Evolutionary conservation across 2,329 filamentous ascomycete genomes (phyloP).

Genomic region (Ascochyta rabiei): DNA sequence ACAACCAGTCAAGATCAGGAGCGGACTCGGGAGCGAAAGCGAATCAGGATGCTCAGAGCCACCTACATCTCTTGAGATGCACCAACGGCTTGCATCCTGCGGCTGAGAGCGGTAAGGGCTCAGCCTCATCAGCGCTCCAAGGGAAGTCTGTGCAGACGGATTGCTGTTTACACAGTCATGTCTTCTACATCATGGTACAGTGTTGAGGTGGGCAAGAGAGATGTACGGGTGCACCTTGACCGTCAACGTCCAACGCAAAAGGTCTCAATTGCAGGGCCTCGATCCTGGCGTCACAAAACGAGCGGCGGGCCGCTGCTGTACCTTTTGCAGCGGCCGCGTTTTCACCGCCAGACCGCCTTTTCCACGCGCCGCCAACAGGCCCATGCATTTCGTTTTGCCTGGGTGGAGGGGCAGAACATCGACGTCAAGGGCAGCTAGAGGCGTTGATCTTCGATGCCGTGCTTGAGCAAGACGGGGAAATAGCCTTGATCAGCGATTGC

Average conservation of each 20-base stretch:
- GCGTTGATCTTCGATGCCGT: constrained; percentile 23
- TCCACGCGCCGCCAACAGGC: constrained; percentile 31
- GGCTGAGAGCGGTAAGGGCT: constrained; percentile 4
- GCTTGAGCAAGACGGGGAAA: constrained; percentile 11
- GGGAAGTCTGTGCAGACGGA: not conserved
- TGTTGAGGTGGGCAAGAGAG: not conserved
- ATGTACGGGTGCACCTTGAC: not conserved
- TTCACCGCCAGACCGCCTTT: constrained; percentile 47
- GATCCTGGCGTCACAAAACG: constrained; percentile 31
- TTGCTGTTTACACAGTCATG: not conserved
- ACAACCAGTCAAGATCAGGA: constrained; percentile 33
- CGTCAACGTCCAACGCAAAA: constrained; percentile 7
- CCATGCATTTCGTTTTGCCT: constrained; percentile 39
- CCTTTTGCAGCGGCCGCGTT: constrained; percentile 36
- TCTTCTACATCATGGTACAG: not conserved
- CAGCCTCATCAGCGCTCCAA: constrained; percentile 11
- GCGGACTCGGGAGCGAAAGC: constrained; percentile 19
- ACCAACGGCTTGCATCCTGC: constrained; percentile 31
- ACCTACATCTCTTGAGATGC: constrained; percentile 23
- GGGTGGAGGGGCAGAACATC: constrained; percentile 33
- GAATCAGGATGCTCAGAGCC: constrained; percentile 27
- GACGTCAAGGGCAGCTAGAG: constrained; percentile 34
- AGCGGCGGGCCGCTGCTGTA: constrained; percentile 32
- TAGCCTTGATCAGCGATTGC: constrained; percentile 3
- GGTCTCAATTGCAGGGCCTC: constrained; percentile 20